phyloP scores from a whole-genome alignment of 1,284 basidiomycete species.

The Ceratobasidium sp. region DNA sequence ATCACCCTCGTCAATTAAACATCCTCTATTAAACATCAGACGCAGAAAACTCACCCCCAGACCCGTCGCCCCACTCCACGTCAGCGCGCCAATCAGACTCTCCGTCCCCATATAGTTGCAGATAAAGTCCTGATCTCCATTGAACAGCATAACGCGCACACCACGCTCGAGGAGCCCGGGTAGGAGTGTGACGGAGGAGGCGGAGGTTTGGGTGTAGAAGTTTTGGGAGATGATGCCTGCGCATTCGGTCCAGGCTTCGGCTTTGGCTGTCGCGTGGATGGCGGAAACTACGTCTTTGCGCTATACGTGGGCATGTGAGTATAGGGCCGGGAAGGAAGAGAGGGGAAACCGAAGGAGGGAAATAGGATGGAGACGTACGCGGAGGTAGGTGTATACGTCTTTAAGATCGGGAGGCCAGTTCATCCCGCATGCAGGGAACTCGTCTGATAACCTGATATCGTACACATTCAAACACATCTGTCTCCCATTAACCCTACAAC shows the following conservation, averaged over 20 bases:
- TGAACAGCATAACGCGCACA: conserved; percentile 91
- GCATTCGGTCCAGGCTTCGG: conserved; percentile 93
- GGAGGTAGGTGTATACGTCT: conserved; percentile 84
- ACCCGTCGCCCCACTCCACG: conserved; percentile 89
- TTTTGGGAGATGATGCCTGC: conserved; percentile 74
- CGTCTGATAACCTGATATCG: conserved; percentile 90
- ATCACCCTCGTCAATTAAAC: not conserved
- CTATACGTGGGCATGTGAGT: conserved; percentile 58
- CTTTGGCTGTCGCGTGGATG: conserved; percentile 84
- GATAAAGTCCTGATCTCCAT: conserved; percentile 95
- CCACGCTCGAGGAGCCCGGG: conserved; percentile 79
- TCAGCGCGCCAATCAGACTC: conserved; percentile 83
- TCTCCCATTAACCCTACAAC: conserved; percentile 74
- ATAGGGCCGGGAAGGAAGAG: conserved; percentile 35
- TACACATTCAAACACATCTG: conserved; percentile 94
- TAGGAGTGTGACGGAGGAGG: conserved; percentile 82
- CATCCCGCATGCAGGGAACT: conserved; percentile 93
- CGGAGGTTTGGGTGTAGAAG: conserved; percentile 70
- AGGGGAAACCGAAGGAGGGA: not conserved
- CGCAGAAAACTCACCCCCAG: conserved; percentile 73
- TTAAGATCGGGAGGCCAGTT: conserved; percentile 96
- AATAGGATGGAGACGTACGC: conserved; percentile 65
- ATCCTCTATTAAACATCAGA: conserved; percentile 1
- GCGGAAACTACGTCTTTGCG: conserved; percentile 84
- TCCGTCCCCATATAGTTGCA: conserved; percentile 96